A percentile compares a stretch with the other conserved stretches of the same genome.
phyloP scores from a whole-genome alignment of 495 filamentous ascomycete species.

The Xylaria acuta region DNA sequence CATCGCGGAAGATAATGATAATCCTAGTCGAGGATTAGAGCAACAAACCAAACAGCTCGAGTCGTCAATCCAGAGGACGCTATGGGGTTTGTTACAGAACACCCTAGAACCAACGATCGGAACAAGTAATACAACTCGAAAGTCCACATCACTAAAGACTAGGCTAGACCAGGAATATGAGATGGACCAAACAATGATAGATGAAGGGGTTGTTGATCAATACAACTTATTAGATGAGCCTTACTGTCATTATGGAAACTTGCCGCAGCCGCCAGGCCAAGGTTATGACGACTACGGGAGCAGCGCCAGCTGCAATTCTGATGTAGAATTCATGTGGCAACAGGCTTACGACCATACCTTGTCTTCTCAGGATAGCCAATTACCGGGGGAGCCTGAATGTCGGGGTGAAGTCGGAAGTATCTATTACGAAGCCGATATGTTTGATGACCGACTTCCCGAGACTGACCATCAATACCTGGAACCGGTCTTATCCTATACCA shows the following conservation, averaged over 20 bases:
- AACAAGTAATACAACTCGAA: constrained; percentile 11
- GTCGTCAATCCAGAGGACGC: constrained; percentile 23
- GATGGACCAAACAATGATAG: background rate
- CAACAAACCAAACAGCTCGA: constrained; percentile 8
- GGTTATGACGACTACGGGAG: constrained; percentile 11
- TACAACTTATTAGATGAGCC: background rate
- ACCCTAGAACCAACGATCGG: constrained; percentile 30
- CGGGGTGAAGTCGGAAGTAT: background rate
- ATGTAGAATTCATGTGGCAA: background rate
- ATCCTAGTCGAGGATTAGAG: background rate
- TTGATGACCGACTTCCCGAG: background rate
- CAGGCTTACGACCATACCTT: background rate
- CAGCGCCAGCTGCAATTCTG: background rate
- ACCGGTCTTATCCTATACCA: background rate
- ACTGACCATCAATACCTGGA: background rate
- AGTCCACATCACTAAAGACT: background rate
- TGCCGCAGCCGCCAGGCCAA: background rate
- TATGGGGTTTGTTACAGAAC: constrained; percentile 36
- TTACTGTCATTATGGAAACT: background rate
- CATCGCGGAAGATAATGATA: background rate
- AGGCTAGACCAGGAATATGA: background rate
- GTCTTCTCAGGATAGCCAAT: background rate
- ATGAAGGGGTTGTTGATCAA: background rate
- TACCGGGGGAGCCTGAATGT: background rate
- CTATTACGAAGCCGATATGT: background rate